These are phyloP conservation scores for Kodamaea nitidulidarum DNA, from an alignment of 805 yeast species.

Conservation along the genomic window DNA sequence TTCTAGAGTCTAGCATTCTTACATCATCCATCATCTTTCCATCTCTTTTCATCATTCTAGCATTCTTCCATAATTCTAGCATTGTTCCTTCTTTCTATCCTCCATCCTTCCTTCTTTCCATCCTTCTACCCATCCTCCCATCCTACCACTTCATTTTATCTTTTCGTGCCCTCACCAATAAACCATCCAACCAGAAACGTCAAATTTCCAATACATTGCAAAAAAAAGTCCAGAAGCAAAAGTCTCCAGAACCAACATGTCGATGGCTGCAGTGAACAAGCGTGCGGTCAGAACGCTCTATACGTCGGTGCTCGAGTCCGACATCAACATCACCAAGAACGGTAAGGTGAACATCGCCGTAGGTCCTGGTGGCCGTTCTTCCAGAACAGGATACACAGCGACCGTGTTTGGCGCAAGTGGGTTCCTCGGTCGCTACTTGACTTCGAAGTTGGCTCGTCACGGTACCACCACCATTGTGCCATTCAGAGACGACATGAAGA, in stretches of 20 bases:
- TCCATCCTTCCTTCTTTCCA: too few species aligned
- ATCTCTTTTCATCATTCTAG: too few species aligned
- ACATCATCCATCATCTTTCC: too few species aligned
- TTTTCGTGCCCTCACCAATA: constrained; percentile 7
- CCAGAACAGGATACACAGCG: constrained; percentile 84
- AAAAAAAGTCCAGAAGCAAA: constrained; percentile 2
- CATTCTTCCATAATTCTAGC: too few species aligned
- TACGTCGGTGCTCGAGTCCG: constrained; percentile 46
- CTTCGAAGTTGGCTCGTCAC: constrained; percentile 71
- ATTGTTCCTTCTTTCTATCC: too few species aligned
- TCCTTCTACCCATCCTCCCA: too few species aligned
- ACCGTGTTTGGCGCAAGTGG: constrained; percentile 86
- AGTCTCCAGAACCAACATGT: constrained; percentile 10
- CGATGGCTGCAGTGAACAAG: constrained; percentile 11
- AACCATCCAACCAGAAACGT: constrained; percentile 30
- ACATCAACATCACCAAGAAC: constrained; percentile 64
- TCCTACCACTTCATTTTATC: neutral
- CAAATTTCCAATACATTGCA: constrained; percentile 14
- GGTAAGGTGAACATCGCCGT: constrained; percentile 71
- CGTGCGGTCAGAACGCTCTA: constrained; percentile 28
- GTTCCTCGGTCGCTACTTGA: constrained; percentile 68
- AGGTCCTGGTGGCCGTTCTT: constrained; percentile 79
- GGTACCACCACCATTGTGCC: constrained; percentile 78
- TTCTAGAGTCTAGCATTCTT: too few species aligned
- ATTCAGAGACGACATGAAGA: constrained; percentile 74